Evolutionary conservation across 139 green algal genomes (phyloP).

Genomic region (Chlamydomonas sphaeroides): DNA sequence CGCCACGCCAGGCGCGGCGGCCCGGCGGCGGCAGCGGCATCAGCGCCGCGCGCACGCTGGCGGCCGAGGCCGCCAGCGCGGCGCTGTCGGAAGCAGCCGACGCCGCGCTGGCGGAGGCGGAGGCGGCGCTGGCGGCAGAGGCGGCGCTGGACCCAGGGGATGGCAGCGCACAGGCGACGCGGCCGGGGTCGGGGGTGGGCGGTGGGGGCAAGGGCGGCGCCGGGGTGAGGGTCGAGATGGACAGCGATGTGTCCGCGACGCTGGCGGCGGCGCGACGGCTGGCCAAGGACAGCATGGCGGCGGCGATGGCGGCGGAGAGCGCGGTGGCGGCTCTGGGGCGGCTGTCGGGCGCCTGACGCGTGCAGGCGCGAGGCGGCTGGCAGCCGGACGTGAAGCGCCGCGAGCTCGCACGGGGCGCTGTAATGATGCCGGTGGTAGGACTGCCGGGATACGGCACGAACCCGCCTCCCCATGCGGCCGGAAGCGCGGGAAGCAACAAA

Average conservation of each 20-base stretch:
- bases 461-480: no score
- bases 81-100: not conserved
- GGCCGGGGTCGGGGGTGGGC: no score
- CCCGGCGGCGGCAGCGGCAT: not conserved
- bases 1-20: not conserved
- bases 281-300: slow-evolving; percentile 23
- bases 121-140: not conserved
- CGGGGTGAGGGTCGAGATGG: not conserved
- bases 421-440: no score
- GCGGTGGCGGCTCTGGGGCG: not conserved
- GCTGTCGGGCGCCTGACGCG: no score
- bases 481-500: no score
- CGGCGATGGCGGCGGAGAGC: slow-evolving; percentile 30
- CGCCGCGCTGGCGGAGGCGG: not conserved
- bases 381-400: no score
- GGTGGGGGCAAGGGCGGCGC: no score
- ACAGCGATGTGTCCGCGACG: no score
- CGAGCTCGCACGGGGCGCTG: no score
- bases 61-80: not conserved
- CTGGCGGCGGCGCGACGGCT: slow-evolving; percentile 8
- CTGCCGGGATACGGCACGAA: no score
- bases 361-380: no score
- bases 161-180: not conserved
- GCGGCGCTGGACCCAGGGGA: not conserved
- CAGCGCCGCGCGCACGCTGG: not conserved